phyloP scores from a whole-genome alignment of 495 filamentous ascomycete genomes.

The Penicillium bovifimosum region DNA sequence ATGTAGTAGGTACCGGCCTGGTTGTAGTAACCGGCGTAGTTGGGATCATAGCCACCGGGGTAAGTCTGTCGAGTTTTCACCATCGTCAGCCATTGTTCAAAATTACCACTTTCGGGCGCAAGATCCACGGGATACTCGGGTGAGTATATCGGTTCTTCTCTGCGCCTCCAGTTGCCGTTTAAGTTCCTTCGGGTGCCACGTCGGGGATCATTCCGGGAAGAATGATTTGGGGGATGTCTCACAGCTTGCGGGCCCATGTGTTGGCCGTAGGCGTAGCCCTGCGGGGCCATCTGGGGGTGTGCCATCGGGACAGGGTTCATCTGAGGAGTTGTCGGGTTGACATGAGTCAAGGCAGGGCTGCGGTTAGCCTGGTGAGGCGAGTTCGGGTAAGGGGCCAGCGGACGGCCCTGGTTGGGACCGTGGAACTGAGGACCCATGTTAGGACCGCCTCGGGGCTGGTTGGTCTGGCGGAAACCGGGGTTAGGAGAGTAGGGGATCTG shows the following conservation, averaged over 20 bases:
- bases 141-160: background rate
- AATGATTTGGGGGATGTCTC: conserved; percentile 46
- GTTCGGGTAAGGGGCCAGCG: conserved; percentile 54
- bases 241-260: conserved; percentile 61
- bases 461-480: conserved; percentile 52
- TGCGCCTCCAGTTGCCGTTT: background rate
- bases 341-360: conserved; percentile 65
- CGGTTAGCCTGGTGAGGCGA: conserved; percentile 62
- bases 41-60: conserved; percentile 42
- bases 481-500: conserved; percentile 63
- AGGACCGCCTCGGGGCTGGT: conserved; percentile 57
- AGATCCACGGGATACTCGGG: conserved; percentile 38
- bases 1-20: conserved; percentile 37
- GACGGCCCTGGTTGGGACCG: conserved; percentile 46
- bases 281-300: conserved; percentile 48
- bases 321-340: conserved; percentile 64
- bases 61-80: conserved; percentile 52
- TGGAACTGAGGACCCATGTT: conserved; percentile 64
- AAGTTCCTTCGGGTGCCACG: conserved; percentile 17
- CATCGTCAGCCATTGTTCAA: conserved; percentile 69
- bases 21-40: conserved; percentile 41
- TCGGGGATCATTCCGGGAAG: conserved; percentile 17
- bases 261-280: conserved; percentile 57
- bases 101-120: conserved; percentile 62
- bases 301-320: conserved; percentile 58